Conservation (phyloP, 257 asterid genomes). For the Agastache rugosa region DNA sequence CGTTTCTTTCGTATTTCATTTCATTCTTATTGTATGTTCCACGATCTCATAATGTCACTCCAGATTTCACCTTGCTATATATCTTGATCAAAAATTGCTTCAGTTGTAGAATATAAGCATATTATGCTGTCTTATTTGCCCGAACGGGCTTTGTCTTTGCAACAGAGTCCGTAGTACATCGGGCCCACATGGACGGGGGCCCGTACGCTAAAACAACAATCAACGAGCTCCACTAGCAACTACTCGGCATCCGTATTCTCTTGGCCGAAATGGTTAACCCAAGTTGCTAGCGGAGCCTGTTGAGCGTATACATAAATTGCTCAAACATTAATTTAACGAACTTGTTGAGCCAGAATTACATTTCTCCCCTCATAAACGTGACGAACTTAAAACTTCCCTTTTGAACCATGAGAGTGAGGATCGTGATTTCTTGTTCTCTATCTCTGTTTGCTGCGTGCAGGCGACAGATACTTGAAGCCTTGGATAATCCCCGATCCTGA, state of each 20-base stretch:
- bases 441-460: conserved; percentile 42
- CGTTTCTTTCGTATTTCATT: conserved; percentile 17
- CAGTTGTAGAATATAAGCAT: no score
- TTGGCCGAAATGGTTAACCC: no score
- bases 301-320: no score
- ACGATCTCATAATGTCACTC: background rate
- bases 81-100: background rate
- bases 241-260: no score
- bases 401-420: background rate
- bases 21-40: background rate
- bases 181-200: background rate
- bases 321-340: no score
- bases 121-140: background rate
- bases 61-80: background rate
- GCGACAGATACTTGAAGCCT: conserved; percentile 91
- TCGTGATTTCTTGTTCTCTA: background rate
- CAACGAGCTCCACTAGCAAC: no score
- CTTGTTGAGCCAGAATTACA: no score
- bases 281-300: no score
- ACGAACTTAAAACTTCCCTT: no score
- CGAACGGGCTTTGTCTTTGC: background rate
- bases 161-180: no score
- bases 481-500: conserved; percentile 93
- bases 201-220: background rate
- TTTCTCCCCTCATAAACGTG: no score